Evolutionary conservation across 1,139 yeast genomes (phyloP).

Genomic region (Suhomyces bolitotheri): DNA sequence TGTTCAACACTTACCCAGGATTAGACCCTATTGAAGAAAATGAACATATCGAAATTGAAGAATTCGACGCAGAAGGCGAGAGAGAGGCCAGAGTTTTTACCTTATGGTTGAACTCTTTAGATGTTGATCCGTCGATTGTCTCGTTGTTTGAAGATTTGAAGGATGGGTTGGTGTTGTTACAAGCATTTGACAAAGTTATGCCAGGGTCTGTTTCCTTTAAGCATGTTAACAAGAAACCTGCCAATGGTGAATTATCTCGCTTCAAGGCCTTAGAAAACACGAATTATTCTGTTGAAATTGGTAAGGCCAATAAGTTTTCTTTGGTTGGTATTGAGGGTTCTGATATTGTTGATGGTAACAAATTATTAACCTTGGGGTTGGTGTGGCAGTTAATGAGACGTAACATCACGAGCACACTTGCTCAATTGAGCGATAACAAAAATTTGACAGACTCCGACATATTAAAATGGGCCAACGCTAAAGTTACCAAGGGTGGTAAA

Average conservation of each 20-base stretch:
- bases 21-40: slow-evolving; percentile 91
- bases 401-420: slow-evolving; percentile 82
- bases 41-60: slow-evolving; percentile 87
- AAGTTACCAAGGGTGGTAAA: slow-evolving; percentile 84
- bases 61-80: slow-evolving; percentile 98
- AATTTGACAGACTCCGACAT: slow-evolving; percentile 83
- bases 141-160: slow-evolving; percentile 91
- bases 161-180: slow-evolving; percentile 85
- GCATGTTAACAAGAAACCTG: slow-evolving; percentile 81
- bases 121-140: slow-evolving; percentile 92
- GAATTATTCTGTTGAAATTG: slow-evolving; percentile 93
- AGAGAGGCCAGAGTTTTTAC: slow-evolving; percentile 99
- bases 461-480: slow-evolving; percentile 89
- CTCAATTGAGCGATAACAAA: slow-evolving; percentile 68
- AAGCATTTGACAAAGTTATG: slow-evolving; percentile 93
- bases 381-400: slow-evolving; percentile 99
- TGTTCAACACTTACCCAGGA: slow-evolving; percentile 96
- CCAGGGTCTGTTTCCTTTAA: slow-evolving; percentile 86
- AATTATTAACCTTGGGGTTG: slow-evolving; percentile 85
- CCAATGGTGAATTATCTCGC: slow-evolving; percentile 75
- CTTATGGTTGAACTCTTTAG: slow-evolving; percentile 93
- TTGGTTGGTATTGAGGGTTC: slow-evolving; percentile 98
- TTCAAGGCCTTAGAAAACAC: slow-evolving; percentile 96
- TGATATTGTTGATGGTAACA: slow-evolving; percentile 93
- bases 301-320: slow-evolving; percentile 88